Percentiles rank a stretch among this genome's conserved stretches.
phyloP scores from a whole-genome alignment of 768 basidiomycete species.

The Pleurotus tuber-regium region DNA sequence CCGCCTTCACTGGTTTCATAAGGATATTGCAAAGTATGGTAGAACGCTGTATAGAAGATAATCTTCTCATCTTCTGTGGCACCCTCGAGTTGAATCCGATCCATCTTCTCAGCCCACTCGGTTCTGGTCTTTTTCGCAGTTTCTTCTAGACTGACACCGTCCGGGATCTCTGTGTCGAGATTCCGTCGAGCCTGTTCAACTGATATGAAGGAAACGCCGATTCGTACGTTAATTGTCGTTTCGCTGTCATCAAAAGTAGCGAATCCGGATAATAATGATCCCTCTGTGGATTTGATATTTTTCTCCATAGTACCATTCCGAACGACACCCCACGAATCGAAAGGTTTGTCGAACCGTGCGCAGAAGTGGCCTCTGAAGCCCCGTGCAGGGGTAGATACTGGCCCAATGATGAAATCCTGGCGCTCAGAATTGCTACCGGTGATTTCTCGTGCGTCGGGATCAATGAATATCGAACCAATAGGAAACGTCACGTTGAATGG shows the following conservation, averaged over 20 bases:
- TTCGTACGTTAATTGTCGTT: conserved; percentile 40
- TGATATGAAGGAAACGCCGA: conserved; percentile 64
- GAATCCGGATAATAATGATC: conserved; percentile 41
- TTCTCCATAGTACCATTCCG: conserved; percentile 33
- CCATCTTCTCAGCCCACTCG: conserved; percentile 48
- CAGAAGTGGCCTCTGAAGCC: conserved; percentile 41
- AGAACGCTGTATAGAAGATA: conserved; percentile 42
- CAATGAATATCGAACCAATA: conserved; percentile 42
- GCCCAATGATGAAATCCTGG: conserved; percentile 57
- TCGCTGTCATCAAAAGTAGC: conserved; percentile 29
- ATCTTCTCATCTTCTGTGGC: conserved; percentile 37
- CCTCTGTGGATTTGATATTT: conserved; percentile 24
- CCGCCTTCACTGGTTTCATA: conserved; percentile 59
- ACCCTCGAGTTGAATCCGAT: conserved; percentile 37
- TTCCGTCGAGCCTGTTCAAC: conserved; percentile 51
- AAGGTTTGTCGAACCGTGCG: conserved; percentile 44
- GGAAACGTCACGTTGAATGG: conserved; percentile 37
- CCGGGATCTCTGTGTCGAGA: conserved; percentile 44
- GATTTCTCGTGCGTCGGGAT: conserved; percentile 43
- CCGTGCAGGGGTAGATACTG: conserved; percentile 29
- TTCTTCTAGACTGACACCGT: conserved; percentile 37
- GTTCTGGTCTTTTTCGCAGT: conserved; percentile 40
- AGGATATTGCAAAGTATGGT: conserved; percentile 47
- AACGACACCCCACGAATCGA: conserved; percentile 41
- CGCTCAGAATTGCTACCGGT: conserved; percentile 57